A percentile compares a stretch with the other conserved stretches of the same genome.
Conservation (phyloP, 768 basidiomycete genomes). For the Rubroboletus pulcherrimus region DNA sequence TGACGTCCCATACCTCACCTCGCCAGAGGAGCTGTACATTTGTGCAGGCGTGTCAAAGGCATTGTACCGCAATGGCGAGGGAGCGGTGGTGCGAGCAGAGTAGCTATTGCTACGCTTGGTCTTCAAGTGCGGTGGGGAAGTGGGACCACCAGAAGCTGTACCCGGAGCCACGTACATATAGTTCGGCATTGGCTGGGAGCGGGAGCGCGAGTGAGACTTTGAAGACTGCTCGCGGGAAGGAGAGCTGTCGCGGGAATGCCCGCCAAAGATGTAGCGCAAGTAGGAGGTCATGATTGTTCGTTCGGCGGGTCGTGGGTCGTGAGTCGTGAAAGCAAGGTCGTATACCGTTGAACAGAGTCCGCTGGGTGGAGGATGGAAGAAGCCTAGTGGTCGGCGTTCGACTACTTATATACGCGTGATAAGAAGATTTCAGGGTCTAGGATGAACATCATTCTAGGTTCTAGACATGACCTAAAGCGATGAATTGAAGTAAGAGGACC, state of each 20-base stretch:
- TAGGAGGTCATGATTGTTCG: constrained; percentile 43
- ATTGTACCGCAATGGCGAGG: constrained; percentile 41
- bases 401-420: constrained; percentile 27
- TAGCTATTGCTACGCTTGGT: constrained; percentile 41
- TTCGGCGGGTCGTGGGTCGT: constrained; percentile 11
- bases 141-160: constrained; percentile 27
- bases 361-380: constrained; percentile 14
- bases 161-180: constrained; percentile 40
- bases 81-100: constrained; percentile 34
- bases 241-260: constrained; percentile 26
- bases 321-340: constrained; percentile 20
- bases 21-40: constrained; percentile 23
- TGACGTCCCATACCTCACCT: constrained; percentile 32
- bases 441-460: constrained; percentile 14
- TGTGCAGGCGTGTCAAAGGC: constrained; percentile 32
- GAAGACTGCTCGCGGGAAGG: constrained; percentile 26
- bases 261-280: constrained; percentile 47
- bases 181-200: constrained; percentile 36
- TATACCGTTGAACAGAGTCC: constrained; percentile 11
- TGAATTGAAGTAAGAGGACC: constrained; percentile 32
- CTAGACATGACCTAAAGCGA: constrained; percentile 22
- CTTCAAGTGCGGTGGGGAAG: constrained; percentile 35
- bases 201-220: constrained; percentile 43
- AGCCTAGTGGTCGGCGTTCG: background rate
- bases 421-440: constrained; percentile 22